Evolutionary conservation across 2,329 filamentous ascomycete species (phyloP).

Genomic region (Stylonectria norvegica): DNA sequence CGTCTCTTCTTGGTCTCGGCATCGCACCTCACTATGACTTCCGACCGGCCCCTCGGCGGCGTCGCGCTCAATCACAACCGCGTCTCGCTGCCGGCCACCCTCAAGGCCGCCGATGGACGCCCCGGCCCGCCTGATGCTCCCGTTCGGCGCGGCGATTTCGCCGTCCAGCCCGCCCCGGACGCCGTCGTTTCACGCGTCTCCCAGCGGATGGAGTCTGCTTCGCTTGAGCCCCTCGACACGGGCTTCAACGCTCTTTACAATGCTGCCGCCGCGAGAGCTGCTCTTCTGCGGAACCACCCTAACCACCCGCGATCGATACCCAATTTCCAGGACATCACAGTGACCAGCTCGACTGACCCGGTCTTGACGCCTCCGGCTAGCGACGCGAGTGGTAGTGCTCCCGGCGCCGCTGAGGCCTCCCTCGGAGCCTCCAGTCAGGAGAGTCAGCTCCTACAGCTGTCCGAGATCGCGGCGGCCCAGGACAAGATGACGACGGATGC

Average conservation of each 20-base stretch:
- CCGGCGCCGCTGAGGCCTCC: slow-evolving; percentile 1
- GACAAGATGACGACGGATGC: slow-evolving; percentile 42
- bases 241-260: slow-evolving; percentile 11
- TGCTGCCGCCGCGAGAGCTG: slow-evolving; percentile 13
- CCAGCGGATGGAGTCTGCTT: slow-evolving; percentile 14
- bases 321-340: slow-evolving; percentile 23
- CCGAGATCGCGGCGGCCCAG: slow-evolving; percentile 54
- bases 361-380: slow-evolving; percentile 25
- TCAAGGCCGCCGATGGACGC: slow-evolving; percentile 10
- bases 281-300: slow-evolving; percentile 15
- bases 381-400: slow-evolving; percentile 17
- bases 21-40: slow-evolving; percentile 17
- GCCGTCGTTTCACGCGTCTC: slow-evolving; percentile 23
- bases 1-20: no score
- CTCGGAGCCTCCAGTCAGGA: slow-evolving; percentile 42
- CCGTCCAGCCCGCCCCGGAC: slow-evolving; percentile 23
- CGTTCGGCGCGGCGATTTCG: slow-evolving; percentile 25
- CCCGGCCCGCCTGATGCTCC: slow-evolving; percentile 3
- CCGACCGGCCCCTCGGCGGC: slow-evolving; percentile 19
- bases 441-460: slow-evolving; percentile 56
- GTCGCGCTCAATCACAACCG: slow-evolving; percentile 19
- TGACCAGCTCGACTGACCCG: slow-evolving; percentile 23
- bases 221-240: slow-evolving; percentile 8
- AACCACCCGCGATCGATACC: slow-evolving; percentile 23
- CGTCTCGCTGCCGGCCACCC: slow-evolving; percentile 18